phyloP scores from a whole-genome alignment of 2,329 filamentous ascomycete species.

The Calonectria multiphialidica region DNA sequence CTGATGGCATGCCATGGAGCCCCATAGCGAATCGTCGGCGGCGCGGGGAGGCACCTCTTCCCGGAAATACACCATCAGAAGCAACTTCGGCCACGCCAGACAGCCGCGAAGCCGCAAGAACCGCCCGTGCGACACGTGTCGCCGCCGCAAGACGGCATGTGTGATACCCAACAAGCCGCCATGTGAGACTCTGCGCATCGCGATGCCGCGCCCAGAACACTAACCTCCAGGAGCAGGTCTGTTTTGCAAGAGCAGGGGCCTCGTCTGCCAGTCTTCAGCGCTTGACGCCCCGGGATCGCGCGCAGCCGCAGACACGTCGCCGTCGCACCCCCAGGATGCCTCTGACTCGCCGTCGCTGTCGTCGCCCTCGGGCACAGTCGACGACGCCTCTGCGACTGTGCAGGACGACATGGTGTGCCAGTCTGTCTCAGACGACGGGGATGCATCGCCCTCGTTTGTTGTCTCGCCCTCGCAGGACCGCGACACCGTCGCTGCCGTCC shows the following conservation, averaged over 20 bases:
- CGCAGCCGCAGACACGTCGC: neutral
- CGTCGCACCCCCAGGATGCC: neutral
- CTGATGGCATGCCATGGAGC: slow-evolving; percentile 27
- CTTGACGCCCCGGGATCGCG: slow-evolving; percentile 24
- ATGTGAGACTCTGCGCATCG: slow-evolving; percentile 48
- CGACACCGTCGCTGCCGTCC: slow-evolving; percentile 28
- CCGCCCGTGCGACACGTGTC: slow-evolving; percentile 59
- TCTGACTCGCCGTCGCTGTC: slow-evolving; percentile 23
- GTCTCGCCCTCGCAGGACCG: slow-evolving; percentile 19
- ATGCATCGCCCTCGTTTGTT: neutral
- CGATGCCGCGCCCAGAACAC: neutral
- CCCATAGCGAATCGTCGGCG: slow-evolving; percentile 27
- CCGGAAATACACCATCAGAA: slow-evolving; percentile 56
- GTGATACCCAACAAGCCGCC: slow-evolving; percentile 58
- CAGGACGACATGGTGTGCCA: slow-evolving; percentile 25
- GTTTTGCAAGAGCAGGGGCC: slow-evolving; percentile 50
- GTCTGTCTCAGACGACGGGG: slow-evolving; percentile 7
- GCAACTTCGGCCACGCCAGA: slow-evolving; percentile 54
- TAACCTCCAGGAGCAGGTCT: slow-evolving; percentile 39
- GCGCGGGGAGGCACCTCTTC: slow-evolving; percentile 23
- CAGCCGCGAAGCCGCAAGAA: slow-evolving; percentile 59
- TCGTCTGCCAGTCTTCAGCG: slow-evolving; percentile 48
- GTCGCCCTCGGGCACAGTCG: neutral
- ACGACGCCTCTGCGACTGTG: neutral
- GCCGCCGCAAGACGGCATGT: slow-evolving; percentile 60